A percentile compares a stretch with the other conserved stretches of the same genome.
phyloP scores from a whole-genome alignment of 352 stramenopile genomes.

The Pythium aristosporum region DNA sequence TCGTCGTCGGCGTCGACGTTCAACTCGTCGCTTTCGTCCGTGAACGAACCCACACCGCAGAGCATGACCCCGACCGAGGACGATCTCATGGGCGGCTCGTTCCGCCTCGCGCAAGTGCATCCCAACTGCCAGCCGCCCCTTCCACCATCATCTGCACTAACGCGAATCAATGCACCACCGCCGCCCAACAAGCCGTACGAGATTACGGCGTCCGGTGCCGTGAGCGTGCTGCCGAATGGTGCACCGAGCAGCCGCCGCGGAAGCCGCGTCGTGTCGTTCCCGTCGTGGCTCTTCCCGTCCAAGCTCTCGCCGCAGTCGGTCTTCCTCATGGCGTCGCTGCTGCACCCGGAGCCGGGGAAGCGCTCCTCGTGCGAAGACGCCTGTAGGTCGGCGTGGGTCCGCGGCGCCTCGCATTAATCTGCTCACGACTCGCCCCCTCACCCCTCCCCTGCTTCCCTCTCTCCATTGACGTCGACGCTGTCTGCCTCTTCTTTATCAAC shows the following conservation, averaged over 20 bases:
- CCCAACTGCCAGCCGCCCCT: constrained; percentile 17
- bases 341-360: constrained; percentile 83
- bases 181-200: constrained; percentile 25
- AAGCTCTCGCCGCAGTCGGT: constrained; percentile 62
- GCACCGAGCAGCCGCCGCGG: constrained; percentile 33
- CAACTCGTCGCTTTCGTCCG: constrained; percentile 2
- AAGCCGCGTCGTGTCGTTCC: constrained; percentile 60
- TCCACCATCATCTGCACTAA: not conserved
- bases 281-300: constrained; percentile 82
- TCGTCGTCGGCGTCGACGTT: constrained; percentile 12
- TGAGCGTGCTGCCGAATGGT: constrained; percentile 21
- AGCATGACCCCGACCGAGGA: constrained; percentile 19
- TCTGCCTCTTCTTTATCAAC: constrained; percentile 6
- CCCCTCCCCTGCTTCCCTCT: not conserved
- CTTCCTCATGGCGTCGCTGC: constrained; percentile 70
- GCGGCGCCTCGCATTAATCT: constrained; percentile 28
- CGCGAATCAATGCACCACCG: constrained; percentile 10
- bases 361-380: constrained; percentile 82
- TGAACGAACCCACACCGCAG: constrained; percentile 6
- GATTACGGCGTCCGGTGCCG: constrained; percentile 12
- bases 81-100: not conserved
- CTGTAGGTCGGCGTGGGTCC: constrained; percentile 71
- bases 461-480: not conserved
- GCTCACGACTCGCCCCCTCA: not conserved
- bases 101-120: constrained; percentile 28